Evolutionary conservation across 2,329 filamentous ascomycete species (phyloP), one percentile per base, ranked within the genome.

Genomic region (Akanthomyces muscarius): DNA sequence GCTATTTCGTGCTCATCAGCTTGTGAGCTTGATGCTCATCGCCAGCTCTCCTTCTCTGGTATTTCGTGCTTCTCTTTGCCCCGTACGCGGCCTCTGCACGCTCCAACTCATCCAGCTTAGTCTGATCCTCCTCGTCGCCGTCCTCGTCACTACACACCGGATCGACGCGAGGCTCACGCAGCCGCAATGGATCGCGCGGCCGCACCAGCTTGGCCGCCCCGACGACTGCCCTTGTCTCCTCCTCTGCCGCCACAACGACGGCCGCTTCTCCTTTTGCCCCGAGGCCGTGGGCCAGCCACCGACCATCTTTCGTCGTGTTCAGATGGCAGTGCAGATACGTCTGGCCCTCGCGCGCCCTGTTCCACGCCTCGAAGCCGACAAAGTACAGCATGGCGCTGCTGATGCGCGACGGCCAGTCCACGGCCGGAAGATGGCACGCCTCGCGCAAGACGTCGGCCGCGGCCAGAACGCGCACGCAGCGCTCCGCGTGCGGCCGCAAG

Each of bases 301-400:
- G 56, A 6, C 16, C 44, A n/a, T 56, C 36, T 14, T 63, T 64
- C 16, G 53, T 28, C 3, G n/a, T 48, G 47, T 64, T 64, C 7
- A 62, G 28, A 5, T 33, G 42, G 21, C 63, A 62, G 11, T 28
- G 25, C n/a, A 64, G 54, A 23, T 64, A 65, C 14, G 16, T 16
- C 21, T 52, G 1, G 5, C 55, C 60, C 45, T 51, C 42, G 16
- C 60, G 36, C 21, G 38, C 25, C 18, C 63, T 36, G 45, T 65
- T 63, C 63, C 60, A 65, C 13, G 63, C 45, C 45, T 65, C 63
- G 38, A 63, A 65, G 28, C 63, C 63, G 23, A 65, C 54, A 56
- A 63, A 63, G 55, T 60, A 56, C 18, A 63, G 25, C 42, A 59
- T 14, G 13, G 60, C 30, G 16, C 30, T 52, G 16, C 45, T 57